Conservation (phyloP, 768 basidiomycete species). For the Tylopilus felleus region DNA sequence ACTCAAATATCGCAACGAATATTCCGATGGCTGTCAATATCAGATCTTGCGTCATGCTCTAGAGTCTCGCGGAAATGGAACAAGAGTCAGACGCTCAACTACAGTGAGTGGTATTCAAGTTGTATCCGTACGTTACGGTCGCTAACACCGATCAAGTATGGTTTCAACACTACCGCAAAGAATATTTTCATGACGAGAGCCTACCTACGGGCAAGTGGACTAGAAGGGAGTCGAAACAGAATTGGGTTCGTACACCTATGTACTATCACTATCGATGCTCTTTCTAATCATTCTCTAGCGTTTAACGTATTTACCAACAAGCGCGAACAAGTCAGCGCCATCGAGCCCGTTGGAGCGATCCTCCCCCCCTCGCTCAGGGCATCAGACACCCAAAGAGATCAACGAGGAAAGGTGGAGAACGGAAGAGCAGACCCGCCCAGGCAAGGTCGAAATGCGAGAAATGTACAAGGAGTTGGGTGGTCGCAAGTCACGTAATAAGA, state of each 20-base stretch:
- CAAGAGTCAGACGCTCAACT: constrained; percentile 49
- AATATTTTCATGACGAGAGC: constrained; percentile 79
- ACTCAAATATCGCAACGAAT: constrained; percentile 13
- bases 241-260: background rate
- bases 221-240: constrained; percentile 14
- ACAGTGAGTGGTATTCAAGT: constrained; percentile 13
- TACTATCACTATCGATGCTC: constrained; percentile 12
- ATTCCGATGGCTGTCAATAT: constrained; percentile 51
- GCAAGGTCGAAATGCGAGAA: constrained; percentile 80
- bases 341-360: constrained; percentile 27
- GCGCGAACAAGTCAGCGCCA: constrained; percentile 40
- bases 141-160: constrained; percentile 56
- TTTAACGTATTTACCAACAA: constrained; percentile 40
- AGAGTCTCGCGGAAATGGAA: constrained; percentile 47
- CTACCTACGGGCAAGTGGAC: background rate
- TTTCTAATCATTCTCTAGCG: constrained; percentile 42
- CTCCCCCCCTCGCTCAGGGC: background rate
- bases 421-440: constrained; percentile 51
- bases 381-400: constrained; percentile 47
- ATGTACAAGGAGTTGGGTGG: constrained; percentile 82
- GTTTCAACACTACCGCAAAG: constrained; percentile 89
- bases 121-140: background rate
- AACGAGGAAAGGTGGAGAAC: constrained; percentile 46
- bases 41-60: background rate
- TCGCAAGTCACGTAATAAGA: constrained; percentile 64